These are phyloP conservation scores for Xenosphaeropsis pyriputrescens DNA, from an alignment of 2,329 filamentous ascomycete species.

Conservation along the genomic window DNA sequence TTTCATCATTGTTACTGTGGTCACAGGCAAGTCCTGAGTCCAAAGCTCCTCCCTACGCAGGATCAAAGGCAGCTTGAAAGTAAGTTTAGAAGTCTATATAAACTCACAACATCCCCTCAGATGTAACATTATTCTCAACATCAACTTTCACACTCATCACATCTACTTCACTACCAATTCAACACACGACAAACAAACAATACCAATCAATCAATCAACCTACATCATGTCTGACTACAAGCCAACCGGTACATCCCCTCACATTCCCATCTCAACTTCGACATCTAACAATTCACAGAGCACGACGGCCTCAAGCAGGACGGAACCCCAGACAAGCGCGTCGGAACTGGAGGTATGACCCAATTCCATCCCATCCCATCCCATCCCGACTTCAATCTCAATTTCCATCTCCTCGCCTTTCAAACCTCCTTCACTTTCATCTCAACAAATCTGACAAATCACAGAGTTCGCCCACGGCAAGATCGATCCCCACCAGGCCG, in stretches of 20 bases:
- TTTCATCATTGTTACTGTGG: too few relatives aligned
- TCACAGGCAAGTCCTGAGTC: too few relatives aligned
- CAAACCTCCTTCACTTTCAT: too few relatives aligned
- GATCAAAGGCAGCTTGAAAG: too few relatives aligned
- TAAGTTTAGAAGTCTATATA: too few relatives aligned
- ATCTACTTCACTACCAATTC: too few relatives aligned
- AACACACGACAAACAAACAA: not conserved
- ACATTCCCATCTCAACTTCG: not conserved
- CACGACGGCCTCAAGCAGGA: constrained; percentile 26
- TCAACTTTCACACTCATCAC: too few relatives aligned
- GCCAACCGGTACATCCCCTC: not conserved
- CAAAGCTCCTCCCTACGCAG: too few relatives aligned
- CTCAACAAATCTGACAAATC: not conserved
- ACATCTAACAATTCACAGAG: constrained; percentile 12
- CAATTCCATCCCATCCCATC: not conserved
- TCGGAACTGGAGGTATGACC: constrained; percentile 19
- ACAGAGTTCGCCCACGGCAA: constrained; percentile 23
- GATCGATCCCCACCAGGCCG: constrained; percentile 24
- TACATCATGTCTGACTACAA: not conserved
- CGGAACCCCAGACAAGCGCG: constrained; percentile 24
- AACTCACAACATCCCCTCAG: too few relatives aligned
- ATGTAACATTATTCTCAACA: too few relatives aligned
- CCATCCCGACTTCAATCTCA: not conserved
- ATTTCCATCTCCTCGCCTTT: too few relatives aligned
- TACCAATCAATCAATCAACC: too few relatives aligned